Evolutionary conservation across 2,329 filamentous ascomycete species (phyloP).

Genomic region (Rutstroemia sp.): DNA sequence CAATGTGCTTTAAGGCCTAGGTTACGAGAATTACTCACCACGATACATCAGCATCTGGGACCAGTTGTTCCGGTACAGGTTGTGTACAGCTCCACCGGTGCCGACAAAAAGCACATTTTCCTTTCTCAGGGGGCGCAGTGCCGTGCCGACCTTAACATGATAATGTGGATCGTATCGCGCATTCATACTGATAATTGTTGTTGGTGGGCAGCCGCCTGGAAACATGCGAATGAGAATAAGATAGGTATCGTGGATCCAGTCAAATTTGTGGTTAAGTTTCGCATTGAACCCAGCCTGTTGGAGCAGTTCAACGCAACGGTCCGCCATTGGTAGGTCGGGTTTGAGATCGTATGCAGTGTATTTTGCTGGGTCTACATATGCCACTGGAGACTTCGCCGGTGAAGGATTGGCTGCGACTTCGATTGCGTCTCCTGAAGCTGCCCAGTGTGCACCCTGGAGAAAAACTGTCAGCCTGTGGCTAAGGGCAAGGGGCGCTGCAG

Average conservation of each 20-base stretch:
- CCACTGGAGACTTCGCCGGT: conserved; percentile 55
- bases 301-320: conserved; percentile 44
- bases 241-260: conserved; percentile 69
- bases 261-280: conserved; percentile 45
- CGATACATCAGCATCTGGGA: conserved; percentile 46
- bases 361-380: conserved; percentile 58
- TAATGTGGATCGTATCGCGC: conserved; percentile 48
- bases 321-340: conserved; percentile 47
- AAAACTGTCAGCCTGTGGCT: not conserved
- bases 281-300: conserved; percentile 45
- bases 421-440: conserved; percentile 45
- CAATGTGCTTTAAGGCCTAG: no score
- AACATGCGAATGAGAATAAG: conserved; percentile 66
- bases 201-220: conserved; percentile 54
- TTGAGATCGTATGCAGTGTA: conserved; percentile 55
- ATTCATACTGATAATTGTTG: conserved; percentile 51
- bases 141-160: conserved; percentile 49
- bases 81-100: conserved; percentile 58
- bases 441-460: conserved; percentile 59
- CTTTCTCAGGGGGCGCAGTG: conserved; percentile 46
- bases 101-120: conserved; percentile 52
- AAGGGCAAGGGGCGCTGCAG: not conserved
- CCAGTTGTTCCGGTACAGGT: conserved; percentile 62
- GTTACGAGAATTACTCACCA: not conserved
- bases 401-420: conserved; percentile 53